Evolutionary conservation across 148 eudicot species (phyloP), one percentile per base, ranked within the genome.

Genomic region (Fagopyrum homotropicum): DNA sequence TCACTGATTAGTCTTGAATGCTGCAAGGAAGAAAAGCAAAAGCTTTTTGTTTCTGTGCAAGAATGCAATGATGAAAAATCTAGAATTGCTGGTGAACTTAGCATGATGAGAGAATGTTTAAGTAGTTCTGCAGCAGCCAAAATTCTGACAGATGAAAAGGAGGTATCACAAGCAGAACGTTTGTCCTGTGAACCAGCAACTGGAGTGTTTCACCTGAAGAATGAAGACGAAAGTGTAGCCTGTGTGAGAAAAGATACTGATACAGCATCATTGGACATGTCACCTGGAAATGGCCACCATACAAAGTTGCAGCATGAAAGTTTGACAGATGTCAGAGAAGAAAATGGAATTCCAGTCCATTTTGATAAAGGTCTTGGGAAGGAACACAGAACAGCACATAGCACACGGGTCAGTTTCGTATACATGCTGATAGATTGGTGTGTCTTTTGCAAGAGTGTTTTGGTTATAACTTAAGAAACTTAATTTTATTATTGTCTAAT

Each of bases 1-100:
- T 89, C 96, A 17, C 45, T 84, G 55, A 85, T 90, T 80, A 92
- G 93, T 83, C 86, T 92, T 69, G 97, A 92, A 79, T 95, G 96
- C 74, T 95, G 96, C 80, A 95, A 85, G 87, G 97, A 95, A 84
- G 98, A 95, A 83, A 95, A 95, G 72, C 86, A 86, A 79, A 89
- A 81, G 88, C 85, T 92, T 15, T 79, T 83, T 75, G 77, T 77
- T 66, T 84, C 86, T 75, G 80, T 89, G 75, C 80, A 80, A 78
- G 89, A 89, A 75, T 88, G 87, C 74, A 80, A 75, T 81, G 80
- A 82, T 48, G 88, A 88, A 81, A 90, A 85, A 70, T 52, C 76
- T 75, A 83, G 71, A 75, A 74, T 86, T 56, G 77, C 79, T 45
- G 78, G 63, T 77, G 90, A 88, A 77, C 79, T 90, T 79, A 73